These are phyloP conservation scores for Prunus persica DNA, from an alignment of 306 rosid genomes.

Conservation along the genomic window DNA sequence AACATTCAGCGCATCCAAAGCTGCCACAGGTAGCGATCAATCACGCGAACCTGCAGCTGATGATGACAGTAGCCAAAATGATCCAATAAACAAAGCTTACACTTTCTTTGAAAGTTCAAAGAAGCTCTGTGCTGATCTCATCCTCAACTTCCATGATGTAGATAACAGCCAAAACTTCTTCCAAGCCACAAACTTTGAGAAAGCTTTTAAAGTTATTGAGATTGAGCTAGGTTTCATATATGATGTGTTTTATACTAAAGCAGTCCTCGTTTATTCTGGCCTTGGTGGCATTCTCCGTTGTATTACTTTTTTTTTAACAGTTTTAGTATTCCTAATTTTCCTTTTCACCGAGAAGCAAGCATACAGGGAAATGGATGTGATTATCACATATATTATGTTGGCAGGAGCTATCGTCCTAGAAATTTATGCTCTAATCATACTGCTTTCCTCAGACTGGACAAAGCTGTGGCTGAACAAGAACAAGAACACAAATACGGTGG, in stretches of 20 bases:
- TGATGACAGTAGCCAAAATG: background rate
- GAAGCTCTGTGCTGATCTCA: conserved; percentile 35
- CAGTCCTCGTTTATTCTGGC: conserved; percentile 11
- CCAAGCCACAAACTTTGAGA: background rate
- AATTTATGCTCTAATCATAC: conserved; percentile 17
- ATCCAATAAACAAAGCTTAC: conserved; percentile 13
- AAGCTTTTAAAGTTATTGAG: conserved; percentile 17
- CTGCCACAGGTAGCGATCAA: background rate
- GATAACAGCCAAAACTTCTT: conserved; percentile 9
- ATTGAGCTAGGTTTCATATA: conserved; percentile 38
- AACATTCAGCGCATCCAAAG: background rate
- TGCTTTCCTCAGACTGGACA: conserved; percentile 28
- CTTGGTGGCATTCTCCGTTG: conserved; percentile 5
- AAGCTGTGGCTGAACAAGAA: conserved; percentile 17
- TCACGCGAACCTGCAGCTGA: background rate
- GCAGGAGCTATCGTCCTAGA: conserved; percentile 27
- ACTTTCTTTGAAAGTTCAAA: conserved; percentile 16
- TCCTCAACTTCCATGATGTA: conserved; percentile 23
- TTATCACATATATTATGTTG: conserved; percentile 15
- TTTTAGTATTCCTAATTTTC: conserved; percentile 14
- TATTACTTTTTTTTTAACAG: conserved; percentile 10
- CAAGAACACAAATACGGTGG: background rate
- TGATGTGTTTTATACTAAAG: conserved; percentile 37
- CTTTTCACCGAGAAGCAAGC: conserved; percentile 2
- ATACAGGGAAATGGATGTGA: background rate